A percentile compares a stretch with the other conserved stretches of the same genome.
Conservation (phyloP, 1,284 basidiomycete genomes). For the Ceratobasidium sp. region DNA sequence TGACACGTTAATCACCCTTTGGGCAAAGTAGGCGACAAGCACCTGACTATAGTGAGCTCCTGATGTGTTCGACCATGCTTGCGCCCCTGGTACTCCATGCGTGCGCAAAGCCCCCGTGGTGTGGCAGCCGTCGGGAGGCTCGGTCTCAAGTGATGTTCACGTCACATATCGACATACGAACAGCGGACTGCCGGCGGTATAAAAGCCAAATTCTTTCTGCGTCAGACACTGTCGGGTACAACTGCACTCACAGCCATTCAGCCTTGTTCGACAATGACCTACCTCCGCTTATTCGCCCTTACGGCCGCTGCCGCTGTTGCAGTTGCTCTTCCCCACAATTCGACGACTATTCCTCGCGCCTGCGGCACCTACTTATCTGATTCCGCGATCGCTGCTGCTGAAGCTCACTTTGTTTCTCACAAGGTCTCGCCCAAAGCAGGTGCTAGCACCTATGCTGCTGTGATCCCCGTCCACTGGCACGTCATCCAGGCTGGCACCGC, state of each 20-base stretch:
- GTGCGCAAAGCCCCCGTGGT: neutral
- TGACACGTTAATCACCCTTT: too few relatives aligned
- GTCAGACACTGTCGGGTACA: neutral
- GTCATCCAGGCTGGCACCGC: constrained; percentile 60
- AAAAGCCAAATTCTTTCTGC: neutral
- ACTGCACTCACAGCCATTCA: neutral
- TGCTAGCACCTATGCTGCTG: constrained; percentile 26
- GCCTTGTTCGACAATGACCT: neutral
- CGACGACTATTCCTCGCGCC: constrained; percentile 6
- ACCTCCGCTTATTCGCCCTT: constrained; percentile 2
- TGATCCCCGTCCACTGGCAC: constrained; percentile 61
- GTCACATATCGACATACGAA: neutral
- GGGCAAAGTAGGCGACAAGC: too few relatives aligned
- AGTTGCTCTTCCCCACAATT: constrained; percentile 20
- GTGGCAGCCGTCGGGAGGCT: neutral
- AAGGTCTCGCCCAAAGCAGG: constrained; percentile 21
- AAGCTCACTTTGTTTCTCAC: constrained; percentile 56
- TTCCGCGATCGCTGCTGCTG: constrained; percentile 18
- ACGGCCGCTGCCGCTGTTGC: neutral
- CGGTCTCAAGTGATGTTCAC: neutral
- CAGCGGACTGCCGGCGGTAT: neutral
- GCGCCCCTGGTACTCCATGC: neutral
- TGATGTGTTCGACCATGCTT: neutral
- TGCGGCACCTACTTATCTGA: constrained; percentile 31
- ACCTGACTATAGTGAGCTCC: too few relatives aligned